Evolutionary conservation across 495 filamentous ascomycete genomes (phyloP).

Genomic region (Hypoxylon fuscum): DNA sequence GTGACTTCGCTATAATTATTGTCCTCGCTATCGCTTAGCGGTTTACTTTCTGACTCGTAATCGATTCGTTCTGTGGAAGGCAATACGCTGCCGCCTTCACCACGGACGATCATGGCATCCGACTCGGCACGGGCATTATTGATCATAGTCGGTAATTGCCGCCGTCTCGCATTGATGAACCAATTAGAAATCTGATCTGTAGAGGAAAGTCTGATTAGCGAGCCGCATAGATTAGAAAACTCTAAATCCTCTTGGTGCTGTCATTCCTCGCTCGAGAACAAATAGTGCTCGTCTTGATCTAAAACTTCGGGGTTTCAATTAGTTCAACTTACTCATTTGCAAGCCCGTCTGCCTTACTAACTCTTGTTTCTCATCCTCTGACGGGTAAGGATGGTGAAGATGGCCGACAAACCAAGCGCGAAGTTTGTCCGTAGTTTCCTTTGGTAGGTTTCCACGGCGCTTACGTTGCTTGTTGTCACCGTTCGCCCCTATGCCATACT

Average conservation of each 20-base stretch:
- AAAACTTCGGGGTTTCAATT: neutral
- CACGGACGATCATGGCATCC: conserved; percentile 41
- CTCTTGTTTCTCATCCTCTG: conserved; percentile 88
- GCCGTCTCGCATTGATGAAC: conserved; percentile 91
- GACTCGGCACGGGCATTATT: conserved; percentile 59
- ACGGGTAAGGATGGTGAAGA: conserved; percentile 84
- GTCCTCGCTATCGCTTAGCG: conserved; percentile 52
- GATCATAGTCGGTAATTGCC: conserved; percentile 74
- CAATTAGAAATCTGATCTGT: conserved; percentile 84
- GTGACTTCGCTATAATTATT: conserved; percentile 46
- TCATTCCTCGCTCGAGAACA: neutral
- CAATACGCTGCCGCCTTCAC: conserved; percentile 32
- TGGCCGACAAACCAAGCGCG: conserved; percentile 83
- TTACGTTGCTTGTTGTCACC: conserved; percentile 67
- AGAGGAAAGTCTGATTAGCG: conserved; percentile 22
- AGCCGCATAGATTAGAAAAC: neutral
- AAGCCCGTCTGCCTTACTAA: conserved; percentile 79
- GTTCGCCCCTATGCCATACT: conserved; percentile 41
- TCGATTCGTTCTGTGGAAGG: conserved; percentile 38
- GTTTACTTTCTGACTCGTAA: conserved; percentile 40
- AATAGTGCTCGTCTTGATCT: neutral
- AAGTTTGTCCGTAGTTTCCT: conserved; percentile 82
- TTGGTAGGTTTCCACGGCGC: conserved; percentile 81
- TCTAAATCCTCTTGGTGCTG: neutral
- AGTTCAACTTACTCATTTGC: conserved; percentile 75